A percentile compares a stretch with the other conserved stretches of the same genome.
phyloP scores from a whole-genome alignment of 768 basidiomycete species.

The Boletus subcaerulescens region DNA sequence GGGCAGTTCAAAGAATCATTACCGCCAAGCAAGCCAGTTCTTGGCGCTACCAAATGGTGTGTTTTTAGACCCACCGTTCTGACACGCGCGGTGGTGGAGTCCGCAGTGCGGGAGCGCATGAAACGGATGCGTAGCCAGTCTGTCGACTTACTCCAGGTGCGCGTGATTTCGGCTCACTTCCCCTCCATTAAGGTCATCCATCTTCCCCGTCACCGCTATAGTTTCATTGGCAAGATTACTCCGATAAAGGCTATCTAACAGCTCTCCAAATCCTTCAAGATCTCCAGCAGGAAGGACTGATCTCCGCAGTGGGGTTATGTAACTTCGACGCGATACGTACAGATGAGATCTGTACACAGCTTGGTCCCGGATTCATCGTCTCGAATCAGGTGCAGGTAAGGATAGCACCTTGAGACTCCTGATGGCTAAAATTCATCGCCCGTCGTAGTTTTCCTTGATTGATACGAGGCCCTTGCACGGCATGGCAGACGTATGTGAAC shows the following conservation, averaged over 20 bases:
- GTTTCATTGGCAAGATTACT: constrained; percentile 82
- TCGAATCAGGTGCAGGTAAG: constrained; percentile 82
- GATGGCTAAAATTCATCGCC: constrained; percentile 9
- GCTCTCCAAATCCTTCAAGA: constrained; percentile 53
- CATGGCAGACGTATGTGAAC: constrained; percentile 73
- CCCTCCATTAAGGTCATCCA: neutral
- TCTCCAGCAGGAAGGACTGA: constrained; percentile 56
- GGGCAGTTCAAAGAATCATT: constrained; percentile 62
- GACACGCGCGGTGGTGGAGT: constrained; percentile 55
- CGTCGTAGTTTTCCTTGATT: constrained; percentile 69
- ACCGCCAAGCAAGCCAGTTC: constrained; percentile 38
- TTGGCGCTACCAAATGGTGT: constrained; percentile 88
- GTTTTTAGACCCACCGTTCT: constrained; percentile 57
- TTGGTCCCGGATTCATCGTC: constrained; percentile 69
- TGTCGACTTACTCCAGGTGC: constrained; percentile 73
- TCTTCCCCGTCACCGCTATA: constrained; percentile 23
- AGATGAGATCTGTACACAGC: constrained; percentile 75
- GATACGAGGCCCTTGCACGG: constrained; percentile 75
- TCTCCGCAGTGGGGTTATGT: constrained; percentile 68
- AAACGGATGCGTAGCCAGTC: constrained; percentile 56
- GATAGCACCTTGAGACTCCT: neutral
- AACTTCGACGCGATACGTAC: constrained; percentile 77
- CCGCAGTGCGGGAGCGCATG: constrained; percentile 66
- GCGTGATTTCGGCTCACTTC: constrained; percentile 4
- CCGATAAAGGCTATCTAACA: constrained; percentile 45